phyloP scores from a whole-genome alignment of 495 filamentous ascomycete species.

The Lophium mytilinum region DNA sequence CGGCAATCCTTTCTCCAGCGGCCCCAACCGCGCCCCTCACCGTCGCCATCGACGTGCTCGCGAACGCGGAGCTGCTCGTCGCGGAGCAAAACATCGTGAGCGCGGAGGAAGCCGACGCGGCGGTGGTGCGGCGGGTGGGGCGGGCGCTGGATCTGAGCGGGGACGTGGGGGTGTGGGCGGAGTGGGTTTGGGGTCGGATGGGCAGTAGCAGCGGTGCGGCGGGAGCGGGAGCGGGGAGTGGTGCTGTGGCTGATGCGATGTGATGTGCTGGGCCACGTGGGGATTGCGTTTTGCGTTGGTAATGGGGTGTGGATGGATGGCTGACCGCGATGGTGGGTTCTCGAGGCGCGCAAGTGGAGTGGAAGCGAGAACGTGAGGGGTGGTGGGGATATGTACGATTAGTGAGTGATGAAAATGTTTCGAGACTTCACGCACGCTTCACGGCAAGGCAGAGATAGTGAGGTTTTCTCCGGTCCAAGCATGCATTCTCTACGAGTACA shows the following conservation, averaged over 20 bases:
- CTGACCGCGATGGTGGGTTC: neutral
- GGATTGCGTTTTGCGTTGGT: too few relatives aligned
- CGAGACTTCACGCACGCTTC: too few relatives aligned
- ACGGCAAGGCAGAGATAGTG: neutral
- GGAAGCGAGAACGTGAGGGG: neutral
- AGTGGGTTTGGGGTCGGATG: constrained; percentile 27
- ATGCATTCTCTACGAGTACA: neutral
- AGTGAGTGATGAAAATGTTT: too few relatives aligned
- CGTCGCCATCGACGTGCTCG: constrained; percentile 21
- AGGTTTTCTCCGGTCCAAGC: neutral
- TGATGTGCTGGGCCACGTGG: too few relatives aligned
- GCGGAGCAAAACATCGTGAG: constrained; percentile 17
- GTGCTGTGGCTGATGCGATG: neutral
- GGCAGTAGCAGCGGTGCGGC: neutral
- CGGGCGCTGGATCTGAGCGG: constrained; percentile 28
- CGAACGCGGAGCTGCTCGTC: constrained; percentile 27
- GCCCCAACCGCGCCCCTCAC: neutral
- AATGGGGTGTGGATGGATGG: neutral
- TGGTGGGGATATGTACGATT: too few relatives aligned
- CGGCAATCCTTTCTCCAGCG: neutral
- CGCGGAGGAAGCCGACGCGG: constrained; percentile 1
- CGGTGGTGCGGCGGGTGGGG: constrained; percentile 19
- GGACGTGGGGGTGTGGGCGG: constrained; percentile 31
- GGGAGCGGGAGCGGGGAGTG: too few relatives aligned
- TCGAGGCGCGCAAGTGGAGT: too few relatives aligned